Evolutionary conservation across 345 rosid species (phyloP).

Genomic region (Sonneratia caseolaris): DNA sequence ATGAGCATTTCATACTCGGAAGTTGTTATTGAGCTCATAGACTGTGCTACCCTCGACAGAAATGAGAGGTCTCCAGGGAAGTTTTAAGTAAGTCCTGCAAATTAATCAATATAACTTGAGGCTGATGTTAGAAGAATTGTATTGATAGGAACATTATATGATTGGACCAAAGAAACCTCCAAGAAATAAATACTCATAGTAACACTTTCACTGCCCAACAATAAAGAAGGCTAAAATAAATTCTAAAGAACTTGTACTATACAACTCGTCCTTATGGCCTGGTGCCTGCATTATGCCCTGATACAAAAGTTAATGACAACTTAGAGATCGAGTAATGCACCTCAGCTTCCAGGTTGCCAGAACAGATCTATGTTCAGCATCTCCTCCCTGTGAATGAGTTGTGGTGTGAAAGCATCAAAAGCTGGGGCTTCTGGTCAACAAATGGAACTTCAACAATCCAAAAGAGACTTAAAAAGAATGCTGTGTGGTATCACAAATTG

Average conservation of each 20-base stretch:
- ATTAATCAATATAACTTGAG: background rate
- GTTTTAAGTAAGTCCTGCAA: conserved; percentile 70
- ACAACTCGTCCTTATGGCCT: background rate
- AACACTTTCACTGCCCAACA: background rate
- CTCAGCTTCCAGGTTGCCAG: conserved; percentile 71
- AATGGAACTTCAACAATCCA: conserved; percentile 4
- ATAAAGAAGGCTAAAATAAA: background rate
- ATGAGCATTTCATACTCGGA: conserved; percentile 29
- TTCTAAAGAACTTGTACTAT: background rate
- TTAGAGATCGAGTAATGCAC: conserved; percentile 22
- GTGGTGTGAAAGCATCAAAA: background rate
- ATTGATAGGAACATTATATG: background rate
- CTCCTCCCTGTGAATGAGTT: conserved; percentile 22
- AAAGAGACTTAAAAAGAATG: background rate
- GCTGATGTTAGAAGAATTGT: background rate
- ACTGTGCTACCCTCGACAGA: conserved; percentile 51
- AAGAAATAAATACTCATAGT: background rate
- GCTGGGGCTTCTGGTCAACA: background rate
- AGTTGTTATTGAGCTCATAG: conserved; percentile 43
- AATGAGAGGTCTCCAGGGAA: conserved; percentile 76
- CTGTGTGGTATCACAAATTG: background rate
- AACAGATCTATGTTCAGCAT: conserved; percentile 27
- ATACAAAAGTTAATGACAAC: background rate
- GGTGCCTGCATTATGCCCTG: background rate
- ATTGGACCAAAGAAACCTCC: background rate